phyloP scores from a whole-genome alignment of 2,329 filamentous ascomycete genomes.

The Aspergillus hortae region DNA sequence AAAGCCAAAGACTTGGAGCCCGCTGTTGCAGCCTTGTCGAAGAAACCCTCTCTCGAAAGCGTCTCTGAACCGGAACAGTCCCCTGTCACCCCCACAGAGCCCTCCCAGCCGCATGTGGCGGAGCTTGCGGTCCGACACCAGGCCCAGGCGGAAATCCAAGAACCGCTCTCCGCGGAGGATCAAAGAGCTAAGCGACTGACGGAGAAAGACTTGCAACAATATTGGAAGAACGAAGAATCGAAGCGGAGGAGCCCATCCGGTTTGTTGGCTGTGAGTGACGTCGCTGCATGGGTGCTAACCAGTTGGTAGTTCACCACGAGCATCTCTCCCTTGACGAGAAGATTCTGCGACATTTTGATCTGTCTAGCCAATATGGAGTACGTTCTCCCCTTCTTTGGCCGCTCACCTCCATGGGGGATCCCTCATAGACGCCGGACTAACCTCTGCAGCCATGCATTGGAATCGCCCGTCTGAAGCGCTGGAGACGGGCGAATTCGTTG shows the following conservation, averaged over 20 bases:
- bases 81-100: slow-evolving; percentile 21
- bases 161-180: slow-evolving; percentile 33
- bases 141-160: slow-evolving; percentile 42
- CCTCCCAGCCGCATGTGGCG: slow-evolving; percentile 30
- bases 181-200: slow-evolving; percentile 59
- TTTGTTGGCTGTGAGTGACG: background rate
- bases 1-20: slow-evolving; percentile 31
- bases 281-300: too few species aligned
- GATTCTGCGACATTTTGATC: slow-evolving; percentile 86
- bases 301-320: slow-evolving; percentile 65
- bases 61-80: slow-evolving; percentile 25
- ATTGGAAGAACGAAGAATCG: slow-evolving; percentile 72
- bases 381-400: slow-evolving; percentile 39
- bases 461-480: slow-evolving; percentile 74
- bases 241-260: slow-evolving; percentile 61
- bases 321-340: slow-evolving; percentile 73
- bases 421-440: slow-evolving; percentile 8
- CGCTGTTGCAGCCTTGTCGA: slow-evolving; percentile 34
- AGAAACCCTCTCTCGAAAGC: slow-evolving; percentile 17
- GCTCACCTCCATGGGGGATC: background rate
- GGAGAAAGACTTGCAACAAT: slow-evolving; percentile 66
- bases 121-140: slow-evolving; percentile 44
- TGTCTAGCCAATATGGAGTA: slow-evolving; percentile 88
- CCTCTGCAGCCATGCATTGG: slow-evolving; percentile 75
- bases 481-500: slow-evolving; percentile 80